Conservation (phyloP, 805 yeast genomes). For the Myxozyma neglecta region DNA sequence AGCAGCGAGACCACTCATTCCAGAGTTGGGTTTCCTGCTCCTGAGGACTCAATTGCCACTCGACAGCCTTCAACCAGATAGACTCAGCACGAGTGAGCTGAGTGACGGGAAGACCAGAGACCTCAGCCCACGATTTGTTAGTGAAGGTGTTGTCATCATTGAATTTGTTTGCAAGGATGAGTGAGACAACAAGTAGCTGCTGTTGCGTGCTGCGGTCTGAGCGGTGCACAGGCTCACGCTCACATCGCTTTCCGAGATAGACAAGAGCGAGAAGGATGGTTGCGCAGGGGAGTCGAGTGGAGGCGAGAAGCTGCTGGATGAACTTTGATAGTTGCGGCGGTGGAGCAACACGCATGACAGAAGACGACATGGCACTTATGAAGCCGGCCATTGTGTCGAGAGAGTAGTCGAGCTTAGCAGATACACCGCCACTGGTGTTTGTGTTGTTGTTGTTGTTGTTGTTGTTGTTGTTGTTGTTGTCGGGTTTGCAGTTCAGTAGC, state of each 20-base stretch:
- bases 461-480: too few relatives aligned
- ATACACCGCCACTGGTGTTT: too few relatives aligned
- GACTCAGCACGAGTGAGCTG: constrained; percentile 68
- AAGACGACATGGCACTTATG: constrained; percentile 51
- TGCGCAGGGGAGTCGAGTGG: constrained; percentile 83
- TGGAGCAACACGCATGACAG: constrained; percentile 47
- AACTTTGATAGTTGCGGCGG: constrained; percentile 56
- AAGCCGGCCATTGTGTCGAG: too few relatives aligned
- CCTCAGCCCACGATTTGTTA: constrained; percentile 92
- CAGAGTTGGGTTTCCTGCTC: constrained; percentile 39
- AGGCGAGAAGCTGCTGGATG: constrained; percentile 68
- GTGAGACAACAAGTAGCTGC: constrained; percentile 61
- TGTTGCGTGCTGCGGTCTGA: constrained; percentile 43
- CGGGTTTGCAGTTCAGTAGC: too few relatives aligned
- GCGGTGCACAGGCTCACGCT: constrained; percentile 28
- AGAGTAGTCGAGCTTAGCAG: too few relatives aligned
- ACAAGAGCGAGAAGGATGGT: constrained; percentile 79
- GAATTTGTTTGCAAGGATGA: constrained; percentile 86
- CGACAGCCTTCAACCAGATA: constrained; percentile 61
- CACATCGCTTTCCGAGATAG: constrained; percentile 66
- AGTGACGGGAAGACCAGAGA: constrained; percentile 72
- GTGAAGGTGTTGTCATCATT: constrained; percentile 96
- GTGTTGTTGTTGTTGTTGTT: too few relatives aligned
- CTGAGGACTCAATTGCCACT: constrained; percentile 57
- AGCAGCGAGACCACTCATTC: constrained; percentile 39